A percentile compares a stretch with the other conserved stretches of the same genome.
These are phyloP conservation scores for Vinca minor DNA, from an alignment of 257 asterid species.

Conservation along the genomic window DNA sequence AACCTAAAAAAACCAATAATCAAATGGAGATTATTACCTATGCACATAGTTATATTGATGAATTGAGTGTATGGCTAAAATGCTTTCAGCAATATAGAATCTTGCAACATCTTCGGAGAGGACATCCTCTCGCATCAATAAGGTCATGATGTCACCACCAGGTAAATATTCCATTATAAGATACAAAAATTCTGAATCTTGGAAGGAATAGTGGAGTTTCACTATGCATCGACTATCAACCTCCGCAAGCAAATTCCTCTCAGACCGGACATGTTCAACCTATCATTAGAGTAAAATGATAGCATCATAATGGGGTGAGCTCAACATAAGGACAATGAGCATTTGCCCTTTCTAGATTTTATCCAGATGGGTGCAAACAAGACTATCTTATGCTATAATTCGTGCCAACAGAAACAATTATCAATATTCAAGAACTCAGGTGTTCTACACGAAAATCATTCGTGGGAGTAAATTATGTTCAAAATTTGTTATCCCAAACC, in stretches of 20 bases:
- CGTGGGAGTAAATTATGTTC: not conserved
- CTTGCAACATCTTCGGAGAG: constrained; percentile 87
- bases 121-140: constrained; percentile 82
- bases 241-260: constrained; percentile 95
- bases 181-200: constrained; percentile 83
- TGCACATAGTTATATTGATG: constrained; percentile 92
- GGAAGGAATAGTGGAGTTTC: constrained; percentile 87
- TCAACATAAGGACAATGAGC: too few species aligned
- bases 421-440: too few species aligned
- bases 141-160: constrained; percentile 97
- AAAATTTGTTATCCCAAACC: constrained; percentile 35
- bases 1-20: not conserved
- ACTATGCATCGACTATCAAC: constrained; percentile 97
- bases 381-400: too few species aligned
- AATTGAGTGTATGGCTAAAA: constrained; percentile 84
- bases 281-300: constrained; percentile 19
- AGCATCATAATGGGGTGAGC: too few species aligned
- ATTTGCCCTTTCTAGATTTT: too few species aligned
- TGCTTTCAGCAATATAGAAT: constrained; percentile 87
- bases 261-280: constrained; percentile 99
- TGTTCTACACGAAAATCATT: too few species aligned
- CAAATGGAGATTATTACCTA: constrained; percentile 32
- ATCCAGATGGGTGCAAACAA: too few species aligned
- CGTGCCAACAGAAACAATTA: too few species aligned
- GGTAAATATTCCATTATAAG: constrained; percentile 97